Percentiles rank a stretch among this genome's conserved stretches.
phyloP scores from a whole-genome alignment of 2,329 filamentous ascomycete genomes.

The Dactylonectria macrodidyma region DNA sequence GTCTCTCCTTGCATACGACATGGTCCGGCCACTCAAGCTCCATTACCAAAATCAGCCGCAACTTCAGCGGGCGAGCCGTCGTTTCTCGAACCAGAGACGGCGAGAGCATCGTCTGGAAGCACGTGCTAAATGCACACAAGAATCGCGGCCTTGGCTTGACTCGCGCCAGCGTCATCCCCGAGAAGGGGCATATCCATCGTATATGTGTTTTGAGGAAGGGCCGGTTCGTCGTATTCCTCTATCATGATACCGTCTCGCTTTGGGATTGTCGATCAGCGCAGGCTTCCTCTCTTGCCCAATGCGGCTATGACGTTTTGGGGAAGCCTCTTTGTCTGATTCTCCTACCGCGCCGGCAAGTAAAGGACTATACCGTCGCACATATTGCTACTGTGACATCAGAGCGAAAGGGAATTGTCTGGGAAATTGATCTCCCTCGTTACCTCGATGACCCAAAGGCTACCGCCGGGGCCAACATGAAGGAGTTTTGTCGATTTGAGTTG shows the following conservation, averaged over 20 bases:
- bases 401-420: slow-evolving; percentile 86
- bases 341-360: slow-evolving; percentile 74
- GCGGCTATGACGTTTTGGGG: slow-evolving; percentile 71
- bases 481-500: slow-evolving; percentile 82
- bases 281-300: slow-evolving; percentile 68
- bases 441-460: slow-evolving; percentile 46
- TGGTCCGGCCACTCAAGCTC: slow-evolving; percentile 90
- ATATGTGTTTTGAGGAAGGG: slow-evolving; percentile 85
- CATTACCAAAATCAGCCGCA: slow-evolving; percentile 89
- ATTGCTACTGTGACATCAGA: slow-evolving; percentile 87
- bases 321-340: slow-evolving; percentile 86
- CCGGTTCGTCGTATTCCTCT: slow-evolving; percentile 85
- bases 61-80: slow-evolving; percentile 83
- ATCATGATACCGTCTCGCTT: slow-evolving; percentile 78
- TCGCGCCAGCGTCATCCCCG: slow-evolving; percentile 78
- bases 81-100: slow-evolving; percentile 85
- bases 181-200: slow-evolving; percentile 81
- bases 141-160: slow-evolving; percentile 64
- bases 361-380: slow-evolving; percentile 73
- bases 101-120: slow-evolving; percentile 88
- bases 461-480: slow-evolving; percentile 59
- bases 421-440: slow-evolving; percentile 74
- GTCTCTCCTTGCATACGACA: slow-evolving; percentile 74
- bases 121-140: slow-evolving; percentile 63
- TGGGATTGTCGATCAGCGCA: slow-evolving; percentile 81